These are phyloP conservation scores for Russula dissimulans DNA, from an alignment of 768 basidiomycete genomes.

Conservation along the genomic window DNA sequence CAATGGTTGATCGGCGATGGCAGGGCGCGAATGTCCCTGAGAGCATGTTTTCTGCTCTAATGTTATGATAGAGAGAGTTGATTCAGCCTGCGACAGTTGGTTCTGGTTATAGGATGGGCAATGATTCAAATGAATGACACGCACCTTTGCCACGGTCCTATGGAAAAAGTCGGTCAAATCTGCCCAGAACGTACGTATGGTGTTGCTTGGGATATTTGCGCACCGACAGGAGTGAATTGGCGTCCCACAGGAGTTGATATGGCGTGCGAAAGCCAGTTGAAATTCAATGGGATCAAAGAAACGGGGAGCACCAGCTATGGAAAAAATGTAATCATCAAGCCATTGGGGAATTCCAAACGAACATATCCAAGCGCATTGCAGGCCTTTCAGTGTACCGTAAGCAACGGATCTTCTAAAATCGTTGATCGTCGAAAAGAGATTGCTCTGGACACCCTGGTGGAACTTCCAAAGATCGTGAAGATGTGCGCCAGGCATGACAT, in stretches of 20 bases:
- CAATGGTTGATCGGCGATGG: neutral
- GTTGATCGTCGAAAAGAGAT: neutral
- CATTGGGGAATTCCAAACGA: neutral
- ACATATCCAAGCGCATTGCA: neutral
- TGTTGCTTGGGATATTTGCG: neutral
- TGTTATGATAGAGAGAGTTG: neutral
- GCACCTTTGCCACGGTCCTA: neutral
- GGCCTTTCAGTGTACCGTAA: neutral
- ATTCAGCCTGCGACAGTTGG: neutral
- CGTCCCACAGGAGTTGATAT: neutral
- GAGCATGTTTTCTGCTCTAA: too few relatives aligned
- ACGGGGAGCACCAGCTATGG: neutral
- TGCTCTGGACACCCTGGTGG: neutral
- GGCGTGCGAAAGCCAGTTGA: neutral
- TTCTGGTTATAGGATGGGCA: neutral
- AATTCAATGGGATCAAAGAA: neutral
- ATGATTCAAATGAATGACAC: neutral
- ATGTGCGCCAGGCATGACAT: neutral
- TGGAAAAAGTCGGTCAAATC: neutral
- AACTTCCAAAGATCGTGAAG: conserved; percentile 5
- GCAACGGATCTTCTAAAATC: neutral
- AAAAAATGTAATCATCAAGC: neutral
- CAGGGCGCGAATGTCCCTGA: too few relatives aligned
- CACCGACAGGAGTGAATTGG: neutral
- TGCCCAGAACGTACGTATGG: neutral